phyloP scores from a whole-genome alignment of 768 basidiomycete genomes.

The Rhizopogon vinicolor region DNA sequence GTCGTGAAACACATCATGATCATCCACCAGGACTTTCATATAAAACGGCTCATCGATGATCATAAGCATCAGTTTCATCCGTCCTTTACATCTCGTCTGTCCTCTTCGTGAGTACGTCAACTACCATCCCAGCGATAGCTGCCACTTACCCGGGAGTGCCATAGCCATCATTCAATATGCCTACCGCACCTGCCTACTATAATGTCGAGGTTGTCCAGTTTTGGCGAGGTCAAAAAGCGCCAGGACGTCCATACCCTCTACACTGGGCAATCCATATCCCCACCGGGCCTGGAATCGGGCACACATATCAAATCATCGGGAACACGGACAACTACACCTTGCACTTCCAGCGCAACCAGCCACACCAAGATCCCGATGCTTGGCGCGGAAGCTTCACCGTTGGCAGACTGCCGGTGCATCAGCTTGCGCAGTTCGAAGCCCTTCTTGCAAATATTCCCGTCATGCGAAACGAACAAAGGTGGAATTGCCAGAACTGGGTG shows the following conservation, averaged over 20 bases:
- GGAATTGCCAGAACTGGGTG: slow-evolving; percentile 25
- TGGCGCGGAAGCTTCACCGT: slow-evolving; percentile 24
- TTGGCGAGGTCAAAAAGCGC: slow-evolving; percentile 19
- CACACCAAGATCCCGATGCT: slow-evolving; percentile 3
- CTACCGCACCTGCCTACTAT: slow-evolving; percentile 14
- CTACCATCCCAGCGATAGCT: slow-evolving; percentile 14
- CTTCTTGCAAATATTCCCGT: slow-evolving; percentile 7
- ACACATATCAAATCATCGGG: slow-evolving; percentile 24
- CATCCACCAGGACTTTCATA: neutral
- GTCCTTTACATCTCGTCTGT: neutral
- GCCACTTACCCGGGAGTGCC: neutral
- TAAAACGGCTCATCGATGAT: neutral
- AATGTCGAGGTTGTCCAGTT: slow-evolving; percentile 26
- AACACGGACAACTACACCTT: slow-evolving; percentile 18
- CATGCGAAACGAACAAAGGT: slow-evolving; percentile 16
- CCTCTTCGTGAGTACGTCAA: neutral
- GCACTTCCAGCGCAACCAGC: slow-evolving; percentile 4
- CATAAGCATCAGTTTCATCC: neutral
- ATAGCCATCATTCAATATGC: neutral
- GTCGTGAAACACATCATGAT: neutral
- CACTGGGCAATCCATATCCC: slow-evolving; percentile 30
- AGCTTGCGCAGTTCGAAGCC: slow-evolving; percentile 12
- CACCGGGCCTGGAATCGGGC: slow-evolving; percentile 12
- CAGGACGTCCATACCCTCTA: slow-evolving; percentile 8
- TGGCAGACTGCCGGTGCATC: slow-evolving; percentile 14